A percentile compares a stretch with the other conserved stretches of the same genome.
Evolutionary conservation across 306 rosid genomes (phyloP).

Genomic region (Vachellia pachyceras): DNA sequence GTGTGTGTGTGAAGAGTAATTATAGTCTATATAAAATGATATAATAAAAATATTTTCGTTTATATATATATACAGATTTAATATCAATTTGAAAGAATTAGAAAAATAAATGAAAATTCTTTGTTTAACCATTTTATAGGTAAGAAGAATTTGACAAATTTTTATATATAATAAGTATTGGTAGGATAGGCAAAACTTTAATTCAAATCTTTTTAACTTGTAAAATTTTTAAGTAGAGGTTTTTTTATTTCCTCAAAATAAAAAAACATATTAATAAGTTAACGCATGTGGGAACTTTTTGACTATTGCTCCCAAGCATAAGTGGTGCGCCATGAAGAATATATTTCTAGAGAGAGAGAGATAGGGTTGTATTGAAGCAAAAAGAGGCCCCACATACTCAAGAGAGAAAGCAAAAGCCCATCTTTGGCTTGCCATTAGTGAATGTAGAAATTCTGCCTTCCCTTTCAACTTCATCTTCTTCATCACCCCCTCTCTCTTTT

Average conservation of each 20-base stretch:
- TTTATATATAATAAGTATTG: too few species aligned
- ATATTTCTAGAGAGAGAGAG: slow-evolving; percentile 45
- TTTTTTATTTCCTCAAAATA: too few species aligned
- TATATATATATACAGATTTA: too few species aligned
- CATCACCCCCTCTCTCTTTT: slow-evolving; percentile 33
- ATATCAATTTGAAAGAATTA: too few species aligned
- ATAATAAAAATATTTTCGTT: background rate
- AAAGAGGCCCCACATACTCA: slow-evolving; percentile 56
- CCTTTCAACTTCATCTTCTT: slow-evolving; percentile 57
- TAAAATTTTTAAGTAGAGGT: too few species aligned
- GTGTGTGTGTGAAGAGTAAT: background rate
- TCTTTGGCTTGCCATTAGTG: slow-evolving; percentile 52
- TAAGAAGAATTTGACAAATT: too few species aligned
- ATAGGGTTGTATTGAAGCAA: slow-evolving; percentile 72
- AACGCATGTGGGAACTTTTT: slow-evolving; percentile 51
- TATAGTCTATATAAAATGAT: background rate
- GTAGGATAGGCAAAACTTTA: too few species aligned
- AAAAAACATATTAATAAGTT: slow-evolving; percentile 34
- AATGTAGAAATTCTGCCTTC: slow-evolving; percentile 75
- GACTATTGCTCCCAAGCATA: slow-evolving; percentile 56
- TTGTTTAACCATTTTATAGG: too few species aligned
- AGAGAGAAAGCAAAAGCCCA: slow-evolving; percentile 50
- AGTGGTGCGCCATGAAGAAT: slow-evolving; percentile 53
- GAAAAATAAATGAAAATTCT: too few species aligned
- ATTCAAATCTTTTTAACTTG: too few species aligned